Conservation (phyloP, 805 yeast genomes). For the Suhomyces emberorum region DNA sequence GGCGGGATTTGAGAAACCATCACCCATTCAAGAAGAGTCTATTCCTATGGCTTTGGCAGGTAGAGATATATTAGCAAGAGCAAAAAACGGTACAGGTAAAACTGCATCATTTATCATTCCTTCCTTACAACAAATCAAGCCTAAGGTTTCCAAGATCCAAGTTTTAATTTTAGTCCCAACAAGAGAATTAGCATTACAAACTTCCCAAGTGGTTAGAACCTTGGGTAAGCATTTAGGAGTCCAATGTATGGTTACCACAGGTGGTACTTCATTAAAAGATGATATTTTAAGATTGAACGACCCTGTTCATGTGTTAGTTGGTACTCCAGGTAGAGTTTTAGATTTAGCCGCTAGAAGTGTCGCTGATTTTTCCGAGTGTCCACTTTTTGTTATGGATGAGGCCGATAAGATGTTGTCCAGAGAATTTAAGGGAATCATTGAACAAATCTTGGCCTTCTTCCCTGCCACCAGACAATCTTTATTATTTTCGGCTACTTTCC, state of each 20-base stretch:
- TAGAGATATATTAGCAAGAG: constrained; percentile 93
- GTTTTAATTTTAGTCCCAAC: constrained; percentile 94
- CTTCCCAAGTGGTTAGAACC: constrained; percentile 95
- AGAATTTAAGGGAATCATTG: constrained; percentile 84
- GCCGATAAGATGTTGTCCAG: constrained; percentile 95
- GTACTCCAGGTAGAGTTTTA: constrained; percentile 96
- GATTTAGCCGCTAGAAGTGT: constrained; percentile 87
- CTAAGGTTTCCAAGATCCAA: constrained; percentile 80
- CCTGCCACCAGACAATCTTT: constrained; percentile 71
- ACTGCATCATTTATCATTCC: constrained; percentile 98
- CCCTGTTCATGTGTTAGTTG: constrained; percentile 90
- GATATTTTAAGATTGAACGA: constrained; percentile 91
- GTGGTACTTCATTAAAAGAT: constrained; percentile 92
- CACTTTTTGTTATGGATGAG: constrained; percentile 94
- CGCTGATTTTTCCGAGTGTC: constrained; percentile 84
- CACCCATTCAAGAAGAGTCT: constrained; percentile 96
- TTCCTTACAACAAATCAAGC: constrained; percentile 81
- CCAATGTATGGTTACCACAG: constrained; percentile 96
- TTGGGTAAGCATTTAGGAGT: constrained; percentile 90
- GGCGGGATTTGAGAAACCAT: constrained; percentile 97
- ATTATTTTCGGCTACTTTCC: constrained; percentile 94
- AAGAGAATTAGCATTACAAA: constrained; percentile 95
- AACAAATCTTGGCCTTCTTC: constrained; percentile 78
- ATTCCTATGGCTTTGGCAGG: constrained; percentile 95
- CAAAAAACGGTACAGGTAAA: constrained; percentile 98